phyloP scores from a whole-genome alignment of 345 rosid species.

The Linum trigynum region DNA sequence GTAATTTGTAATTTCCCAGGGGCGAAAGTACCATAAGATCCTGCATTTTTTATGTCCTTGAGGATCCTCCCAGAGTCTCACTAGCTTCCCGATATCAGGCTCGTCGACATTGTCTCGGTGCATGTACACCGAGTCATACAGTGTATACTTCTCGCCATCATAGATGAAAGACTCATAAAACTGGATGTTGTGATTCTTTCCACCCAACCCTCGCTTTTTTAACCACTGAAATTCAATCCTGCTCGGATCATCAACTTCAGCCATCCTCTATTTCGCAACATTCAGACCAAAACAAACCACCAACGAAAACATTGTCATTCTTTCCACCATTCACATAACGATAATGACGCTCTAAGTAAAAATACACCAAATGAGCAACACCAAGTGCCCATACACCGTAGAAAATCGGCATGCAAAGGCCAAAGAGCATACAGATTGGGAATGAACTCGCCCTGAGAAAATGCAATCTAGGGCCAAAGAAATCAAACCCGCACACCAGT shows the following conservation, averaged over 20 bases:
- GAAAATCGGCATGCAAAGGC: no score
- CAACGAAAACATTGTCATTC: background rate
- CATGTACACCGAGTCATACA: constrained; percentile 60
- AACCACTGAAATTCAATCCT: constrained; percentile 66
- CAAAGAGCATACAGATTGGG: no score
- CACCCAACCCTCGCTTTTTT: constrained; percentile 47
- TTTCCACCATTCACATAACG: background rate
- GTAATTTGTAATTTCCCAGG: constrained; percentile 44
- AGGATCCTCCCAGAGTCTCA: constrained; percentile 60
- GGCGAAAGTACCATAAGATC: constrained; percentile 75
- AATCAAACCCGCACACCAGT: no score
- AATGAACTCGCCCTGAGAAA: no score
- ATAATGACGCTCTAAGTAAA: no score
- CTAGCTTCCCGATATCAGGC: constrained; percentile 63
- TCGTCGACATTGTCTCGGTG: constrained; percentile 31
- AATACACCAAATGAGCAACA: no score
- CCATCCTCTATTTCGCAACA: constrained; percentile 34
- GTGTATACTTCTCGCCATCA: constrained; percentile 55
- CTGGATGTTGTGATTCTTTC: constrained; percentile 44
- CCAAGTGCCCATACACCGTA: no score
- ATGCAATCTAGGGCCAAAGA: no score
- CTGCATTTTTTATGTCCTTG: constrained; percentile 44
- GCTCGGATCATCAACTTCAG: constrained; percentile 28
- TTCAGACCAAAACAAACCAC: background rate
- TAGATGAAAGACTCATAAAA: constrained; percentile 69